Evolutionary conservation across 495 filamentous ascomycete genomes (phyloP), one percentile per base, ranked within the genome.

Genomic region (Echria macrotheca): DNA sequence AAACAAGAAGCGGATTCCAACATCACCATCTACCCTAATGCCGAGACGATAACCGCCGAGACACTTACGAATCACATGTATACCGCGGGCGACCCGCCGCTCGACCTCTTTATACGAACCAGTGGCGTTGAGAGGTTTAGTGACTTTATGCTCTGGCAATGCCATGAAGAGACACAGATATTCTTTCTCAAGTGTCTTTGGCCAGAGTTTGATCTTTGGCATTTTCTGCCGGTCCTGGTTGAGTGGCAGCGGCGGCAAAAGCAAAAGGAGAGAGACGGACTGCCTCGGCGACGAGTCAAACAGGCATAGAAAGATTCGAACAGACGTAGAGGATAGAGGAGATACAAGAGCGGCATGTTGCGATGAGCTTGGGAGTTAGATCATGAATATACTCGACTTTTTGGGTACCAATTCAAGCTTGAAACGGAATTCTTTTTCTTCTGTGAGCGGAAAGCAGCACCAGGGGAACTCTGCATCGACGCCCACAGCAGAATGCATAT

Each of bases 101-200:
- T 97, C 17, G 93, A 98, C 55, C 73, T 98, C 0, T 78, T 97
- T 21, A 74, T 98, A 15, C 78, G 93, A 21, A 98, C 93, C 0
- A 94, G 87, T 42, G 93, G 89, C 22, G 93, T 98, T 9, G 85
- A 90, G 59, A 77, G 93, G 17, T 68, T 98, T 49, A 95, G 88
- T 57, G 93, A 98, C 60, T 98, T 97, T 59, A 90, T 98, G 90
- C 81, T 98, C 44, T 98, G 93, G 93, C 93, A 98, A 67, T 91
- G 86, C 57, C 90, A 97, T 56, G 76, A 94, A 58, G 74, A 91
- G 35, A 97, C 93, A 0, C 84, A 95, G 45, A 84, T 97, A 46
- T 87, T 88, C 31, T 98, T 97, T 68, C 64, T 96, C 32, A 80
- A 96, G 48, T 91, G 88, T 47, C 69, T 97, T 35, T 98, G 93